Evolutionary conservation across 495 filamentous ascomycete species (phyloP).

Genomic region (Daldinia bambusicola): DNA sequence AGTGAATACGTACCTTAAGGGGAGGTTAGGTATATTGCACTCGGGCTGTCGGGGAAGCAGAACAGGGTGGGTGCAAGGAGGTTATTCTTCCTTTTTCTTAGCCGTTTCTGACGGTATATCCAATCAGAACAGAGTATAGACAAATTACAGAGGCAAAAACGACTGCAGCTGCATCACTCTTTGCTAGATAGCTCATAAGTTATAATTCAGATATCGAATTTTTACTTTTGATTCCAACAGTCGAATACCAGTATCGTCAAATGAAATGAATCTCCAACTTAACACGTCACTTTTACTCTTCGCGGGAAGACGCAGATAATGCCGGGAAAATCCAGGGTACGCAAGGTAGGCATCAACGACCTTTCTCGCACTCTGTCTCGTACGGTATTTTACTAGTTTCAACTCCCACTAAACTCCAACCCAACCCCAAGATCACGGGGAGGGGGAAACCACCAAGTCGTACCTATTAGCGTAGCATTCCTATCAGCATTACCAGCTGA

Average conservation of each 20-base stretch:
- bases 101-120: background rate
- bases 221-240: slow-evolving; percentile 13
- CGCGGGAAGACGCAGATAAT: slow-evolving; percentile 1
- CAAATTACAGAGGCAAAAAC: background rate
- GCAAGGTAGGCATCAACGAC: background rate
- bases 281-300: slow-evolving; percentile 10
- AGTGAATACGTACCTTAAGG: slow-evolving; percentile 2
- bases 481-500: slow-evolving; percentile 10
- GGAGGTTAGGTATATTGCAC: background rate
- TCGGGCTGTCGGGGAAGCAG: too few relatives aligned
- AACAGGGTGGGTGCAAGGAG: too few relatives aligned
- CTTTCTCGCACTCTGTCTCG: slow-evolving; percentile 7
- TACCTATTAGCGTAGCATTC: slow-evolving; percentile 1
- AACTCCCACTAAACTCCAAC: background rate
- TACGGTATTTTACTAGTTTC: slow-evolving; percentile 11
- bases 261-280: slow-evolving; percentile 22
- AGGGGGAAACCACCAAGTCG: background rate
- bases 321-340: slow-evolving; percentile 6
- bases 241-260: slow-evolving; percentile 6
- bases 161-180: background rate
- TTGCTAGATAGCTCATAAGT: slow-evolving; percentile 10
- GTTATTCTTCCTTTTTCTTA: slow-evolving; percentile 1
- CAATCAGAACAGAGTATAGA: slow-evolving; percentile 8
- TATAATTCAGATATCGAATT: slow-evolving; percentile 34
- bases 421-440: background rate